Evolutionary conservation across 1,284 basidiomycete species (phyloP), one percentile per base, ranked within the genome.

Genomic region (Schizophyllum commune): DNA sequence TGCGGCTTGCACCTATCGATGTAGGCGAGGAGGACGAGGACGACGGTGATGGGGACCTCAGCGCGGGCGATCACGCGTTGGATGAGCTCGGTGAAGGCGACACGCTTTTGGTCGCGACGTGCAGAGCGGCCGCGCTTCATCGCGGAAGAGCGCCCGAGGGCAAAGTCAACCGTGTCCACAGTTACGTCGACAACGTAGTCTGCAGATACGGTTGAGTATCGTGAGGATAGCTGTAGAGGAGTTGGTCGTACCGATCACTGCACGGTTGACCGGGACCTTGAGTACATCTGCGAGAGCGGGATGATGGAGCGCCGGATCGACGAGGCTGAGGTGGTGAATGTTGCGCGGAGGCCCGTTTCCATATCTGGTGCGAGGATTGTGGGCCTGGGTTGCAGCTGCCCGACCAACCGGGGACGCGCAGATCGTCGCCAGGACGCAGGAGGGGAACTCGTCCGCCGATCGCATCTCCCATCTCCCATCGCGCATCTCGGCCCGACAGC

Each of bases 271-370:
- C 72, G 85, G 83, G 68, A 84, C 70, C 63, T 84, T 80, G 67
- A 89, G 74, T 62, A 90, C 81, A 68, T 86, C 77, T 58, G 88
- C 75, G 59, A 88, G 79, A 21, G 79, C 84, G 19, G 82, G 81
- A 1, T 83, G 83, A 70, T 89, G 87, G 1, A 74, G 68, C 1
- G 83, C 70, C 19, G 84, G 75, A 71, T 88, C 81, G 58, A 89
- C 81, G 68, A 88, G 84, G 67, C 79, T 82, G 1, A 84, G 84
- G 33, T 74, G 79, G 73, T 89, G 85, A 53, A 86, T 47, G 0
- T 7, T 39, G 34, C 34, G 34, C 34, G 34, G 13, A 13, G 13
- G 34, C 7, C 34, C 34, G 34, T 39, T 39, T 13, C 34, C 34
- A 13, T 39, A 39, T 39, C 34, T 39, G 34, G 34, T 13, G 34